Evolutionary conservation across 2,329 filamentous ascomycete genomes (phyloP).

Genomic region (Helminthosporium solani): DNA sequence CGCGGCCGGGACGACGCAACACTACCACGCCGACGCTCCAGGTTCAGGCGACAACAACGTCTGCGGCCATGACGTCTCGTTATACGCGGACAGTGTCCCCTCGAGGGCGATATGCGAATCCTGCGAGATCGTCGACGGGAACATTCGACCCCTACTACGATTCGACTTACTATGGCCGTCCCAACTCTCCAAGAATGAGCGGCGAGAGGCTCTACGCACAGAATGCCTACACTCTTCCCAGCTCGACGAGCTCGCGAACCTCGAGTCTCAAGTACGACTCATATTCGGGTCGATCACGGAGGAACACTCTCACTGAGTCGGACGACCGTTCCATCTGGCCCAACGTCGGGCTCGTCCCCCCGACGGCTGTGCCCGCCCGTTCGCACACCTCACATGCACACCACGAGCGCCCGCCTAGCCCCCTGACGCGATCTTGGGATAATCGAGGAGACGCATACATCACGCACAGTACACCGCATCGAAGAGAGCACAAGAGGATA

Average conservation of each 20-base stretch:
- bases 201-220: slow-evolving; percentile 33
- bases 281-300: slow-evolving; percentile 48
- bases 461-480: slow-evolving; percentile 30
- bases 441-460: slow-evolving; percentile 42
- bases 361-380: slow-evolving; percentile 34
- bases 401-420: slow-evolving; percentile 44
- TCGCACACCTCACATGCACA: slow-evolving; percentile 23
- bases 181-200: slow-evolving; percentile 37
- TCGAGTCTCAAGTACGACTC: slow-evolving; percentile 43
- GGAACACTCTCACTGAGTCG: slow-evolving; percentile 46
- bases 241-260: slow-evolving; percentile 26
- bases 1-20: slow-evolving; percentile 18
- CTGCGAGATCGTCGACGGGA: slow-evolving; percentile 40
- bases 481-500: slow-evolving; percentile 48
- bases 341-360: slow-evolving; percentile 32
- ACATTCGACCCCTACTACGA: slow-evolving; percentile 41
- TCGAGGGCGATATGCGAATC: slow-evolving; percentile 32
- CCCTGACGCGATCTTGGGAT: slow-evolving; percentile 39
- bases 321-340: slow-evolving; percentile 39
- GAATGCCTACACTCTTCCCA: slow-evolving; percentile 25
- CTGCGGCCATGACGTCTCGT: slow-evolving; percentile 36
- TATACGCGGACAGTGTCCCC: slow-evolving; percentile 40
- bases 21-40: slow-evolving; percentile 24
- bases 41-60: slow-evolving; percentile 22
- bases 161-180: slow-evolving; percentile 30